Percentiles rank a stretch among this genome's conserved stretches.
These are phyloP conservation scores for Eutypa lata DNA, from an alignment of 2,329 filamentous ascomycete species.

Conservation along the genomic window DNA sequence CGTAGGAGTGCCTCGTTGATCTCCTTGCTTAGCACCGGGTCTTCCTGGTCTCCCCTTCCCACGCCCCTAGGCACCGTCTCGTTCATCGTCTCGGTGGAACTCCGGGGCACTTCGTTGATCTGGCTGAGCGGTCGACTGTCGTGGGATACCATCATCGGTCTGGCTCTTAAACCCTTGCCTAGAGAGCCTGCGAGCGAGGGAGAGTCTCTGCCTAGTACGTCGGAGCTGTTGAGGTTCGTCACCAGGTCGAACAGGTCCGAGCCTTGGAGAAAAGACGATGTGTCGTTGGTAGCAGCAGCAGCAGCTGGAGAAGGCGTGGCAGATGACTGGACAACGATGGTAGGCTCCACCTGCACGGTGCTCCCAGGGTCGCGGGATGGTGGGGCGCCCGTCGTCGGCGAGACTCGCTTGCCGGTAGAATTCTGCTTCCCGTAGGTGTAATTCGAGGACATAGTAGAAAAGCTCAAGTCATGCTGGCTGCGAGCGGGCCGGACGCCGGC, in stretches of 20 bases:
- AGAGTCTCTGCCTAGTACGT: constrained; percentile 1
- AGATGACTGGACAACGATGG: too few relatives aligned
- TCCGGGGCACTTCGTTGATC: constrained; percentile 14
- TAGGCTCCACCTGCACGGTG: not conserved
- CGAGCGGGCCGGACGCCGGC: not conserved
- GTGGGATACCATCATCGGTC: constrained; percentile 1
- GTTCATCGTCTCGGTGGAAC: not conserved
- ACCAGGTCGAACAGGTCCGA: constrained; percentile 15
- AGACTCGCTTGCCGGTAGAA: not conserved
- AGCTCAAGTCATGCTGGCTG: not conserved
- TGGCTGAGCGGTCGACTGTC: constrained; percentile 7
- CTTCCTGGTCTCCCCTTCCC: not conserved
- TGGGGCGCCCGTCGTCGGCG: not conserved
- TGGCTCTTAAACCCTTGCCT: not conserved
- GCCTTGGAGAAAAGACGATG: constrained; percentile 5
- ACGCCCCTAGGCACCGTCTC: not conserved
- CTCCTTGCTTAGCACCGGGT: constrained; percentile 7
- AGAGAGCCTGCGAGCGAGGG: constrained; percentile 4
- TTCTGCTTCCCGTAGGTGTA: not conserved
- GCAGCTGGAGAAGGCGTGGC: constrained; percentile 2
- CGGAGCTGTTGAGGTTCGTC: constrained; percentile 9
- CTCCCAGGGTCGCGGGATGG: not conserved
- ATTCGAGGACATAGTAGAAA: not conserved
- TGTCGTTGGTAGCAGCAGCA: constrained; percentile 5
- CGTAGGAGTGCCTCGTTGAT: constrained; percentile 15